Evolutionary conservation across 805 yeast species (phyloP), one percentile per base, ranked within the genome.

Genomic region (Barnettozyma vustinii): DNA sequence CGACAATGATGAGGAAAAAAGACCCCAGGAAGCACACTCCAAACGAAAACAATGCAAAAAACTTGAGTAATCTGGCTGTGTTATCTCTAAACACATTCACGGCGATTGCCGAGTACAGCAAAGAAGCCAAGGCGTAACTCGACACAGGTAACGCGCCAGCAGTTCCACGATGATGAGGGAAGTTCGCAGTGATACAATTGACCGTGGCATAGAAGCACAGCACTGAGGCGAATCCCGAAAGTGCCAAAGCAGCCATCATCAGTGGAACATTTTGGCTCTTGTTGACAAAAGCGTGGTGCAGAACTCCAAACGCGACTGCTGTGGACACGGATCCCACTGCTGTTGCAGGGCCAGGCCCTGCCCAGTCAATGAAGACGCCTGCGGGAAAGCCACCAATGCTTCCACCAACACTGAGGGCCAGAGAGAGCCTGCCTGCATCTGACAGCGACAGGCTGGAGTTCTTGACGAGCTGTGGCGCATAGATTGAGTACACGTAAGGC

Each of bases 401-500:
- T 2, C 83, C 71, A 4, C 95, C 95, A 8, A 83, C 60, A 39
- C 76, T 80, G 21, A 83, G 68, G 0, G 84, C 76, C 35, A 85
- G 66, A 0, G 92, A 80, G 5, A 86, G 70, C 13, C 77, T 73
- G 2, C 90, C 86, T 8, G 89, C 78, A 52, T 79, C 79, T 0
- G 79, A 69, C 0, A 84, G 75, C 0, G 83, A 74, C 25, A 85
- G 70, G 0, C 79, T 74, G 21, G 84, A 78, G 55, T 73, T 67
- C 23, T 71, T 67, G 25, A 83, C 74, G 53, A 86, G 67, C 60
- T 85, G 90, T 2, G 92, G 91, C 1, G 89, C 81, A 60, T 80
- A 86, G n/a, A 80, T 78, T 0, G 91, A 87, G 61, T 80, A 86
- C 13, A 84, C 67, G 57, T 86, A 86, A 0, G 88, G 86, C 2